Conservation (phyloP, 306 rosid genomes). For the Arachis stenosperma region DNA sequence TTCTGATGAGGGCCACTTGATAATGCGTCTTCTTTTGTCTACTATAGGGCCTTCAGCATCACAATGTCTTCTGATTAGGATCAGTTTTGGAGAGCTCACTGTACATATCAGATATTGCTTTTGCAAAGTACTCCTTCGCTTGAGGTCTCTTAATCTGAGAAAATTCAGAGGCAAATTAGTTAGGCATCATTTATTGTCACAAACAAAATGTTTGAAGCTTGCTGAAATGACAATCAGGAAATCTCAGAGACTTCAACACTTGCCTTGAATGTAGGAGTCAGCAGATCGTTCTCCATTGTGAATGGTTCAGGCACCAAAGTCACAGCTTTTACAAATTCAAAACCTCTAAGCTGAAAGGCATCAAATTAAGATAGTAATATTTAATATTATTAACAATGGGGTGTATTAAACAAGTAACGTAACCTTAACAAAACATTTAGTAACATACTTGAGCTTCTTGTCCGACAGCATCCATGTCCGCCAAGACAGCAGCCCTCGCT, state of each 20-base stretch:
- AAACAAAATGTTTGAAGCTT: not conserved
- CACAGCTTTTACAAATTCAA: slow-evolving; percentile 85
- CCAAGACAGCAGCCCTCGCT: slow-evolving; percentile 79
- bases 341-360: slow-evolving; percentile 84
- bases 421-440: slow-evolving; percentile 22
- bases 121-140: slow-evolving; percentile 79
- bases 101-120: slow-evolving; percentile 77
- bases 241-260: slow-evolving; percentile 38
- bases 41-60: slow-evolving; percentile 33
- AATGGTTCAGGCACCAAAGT: slow-evolving; percentile 79
- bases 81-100: slow-evolving; percentile 66
- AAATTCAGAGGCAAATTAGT: slow-evolving; percentile 8
- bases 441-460: slow-evolving; percentile 80
- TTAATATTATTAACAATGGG: not conserved
- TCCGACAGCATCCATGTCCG: slow-evolving; percentile 88
- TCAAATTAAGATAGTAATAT: slow-evolving; percentile 31
- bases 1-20: not conserved
- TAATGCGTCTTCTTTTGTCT: slow-evolving; percentile 7
- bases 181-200: slow-evolving; percentile 11
- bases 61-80: slow-evolving; percentile 47
- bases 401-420: slow-evolving; percentile 6
- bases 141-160: slow-evolving; percentile 90
- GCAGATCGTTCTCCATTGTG: slow-evolving; percentile 82
- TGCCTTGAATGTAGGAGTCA: slow-evolving; percentile 96
- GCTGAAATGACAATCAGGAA: slow-evolving; percentile 8